Evolutionary conservation across 129 eudicot genomes (phyloP).

Genomic region (carrot (Daucus carota)): DH1_v3.0 NC_030383.2:62088001-62088500

Average conservation of each 20-base stretch:
- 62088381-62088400: not conserved
- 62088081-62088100: too few species aligned
- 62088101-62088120: too few species aligned
- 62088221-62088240: not conserved
- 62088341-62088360: not conserved
- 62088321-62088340: conserved; percentile 5
- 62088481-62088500: too few species aligned
- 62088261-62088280: not conserved
- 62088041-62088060: too few species aligned
- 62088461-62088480: not conserved
- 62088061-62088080: too few species aligned
- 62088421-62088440: not conserved
- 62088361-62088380: not conserved
- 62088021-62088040: too few species aligned
- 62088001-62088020: too few species aligned
- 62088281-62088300: conserved; percentile 3
- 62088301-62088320: conserved; percentile 7
- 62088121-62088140: too few species aligned
- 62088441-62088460: not conserved
- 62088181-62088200: not conserved
- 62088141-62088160: too few species aligned
- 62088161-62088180: too few species aligned
- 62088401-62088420: not conserved
- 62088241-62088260: not conserved
- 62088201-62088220: not conserved